Evolutionary conservation across 192 early-diverging fungal species (phyloP).

Genomic region (Coemansia sp.): DNA sequence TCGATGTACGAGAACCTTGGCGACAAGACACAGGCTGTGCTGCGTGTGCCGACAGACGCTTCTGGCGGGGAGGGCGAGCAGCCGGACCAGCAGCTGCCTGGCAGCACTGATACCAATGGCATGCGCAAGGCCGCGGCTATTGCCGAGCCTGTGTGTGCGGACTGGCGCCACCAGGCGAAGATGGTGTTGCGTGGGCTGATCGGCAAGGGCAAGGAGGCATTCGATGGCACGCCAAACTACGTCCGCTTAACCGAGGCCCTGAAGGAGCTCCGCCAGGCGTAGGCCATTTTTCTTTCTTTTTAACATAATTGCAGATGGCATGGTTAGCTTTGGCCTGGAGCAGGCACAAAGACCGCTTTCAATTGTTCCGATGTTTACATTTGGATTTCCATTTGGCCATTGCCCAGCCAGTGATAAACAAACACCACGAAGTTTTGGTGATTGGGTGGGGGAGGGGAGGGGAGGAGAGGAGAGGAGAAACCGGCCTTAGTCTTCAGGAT

Average conservation of each 20-base stretch:
- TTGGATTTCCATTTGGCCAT: neutral
- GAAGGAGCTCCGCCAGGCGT: slow-evolving; percentile 57
- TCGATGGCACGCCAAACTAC: slow-evolving; percentile 67
- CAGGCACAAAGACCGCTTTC: too few species aligned
- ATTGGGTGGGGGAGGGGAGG: too few species aligned
- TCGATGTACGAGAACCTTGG: slow-evolving; percentile 81
- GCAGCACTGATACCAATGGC: slow-evolving; percentile 14
- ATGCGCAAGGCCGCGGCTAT: slow-evolving; percentile 42
- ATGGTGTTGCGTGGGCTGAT: slow-evolving; percentile 82
- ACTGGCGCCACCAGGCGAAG: slow-evolving; percentile 89
- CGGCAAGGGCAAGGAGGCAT: slow-evolving; percentile 75
- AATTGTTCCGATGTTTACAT: neutral
- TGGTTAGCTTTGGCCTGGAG: too few species aligned
- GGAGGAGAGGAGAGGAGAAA: neutral
- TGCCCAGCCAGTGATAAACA: neutral
- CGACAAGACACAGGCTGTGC: slow-evolving; percentile 44
- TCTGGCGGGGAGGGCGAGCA: slow-evolving; percentile 36
- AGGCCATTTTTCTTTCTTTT: neutral
- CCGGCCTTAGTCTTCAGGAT: neutral
- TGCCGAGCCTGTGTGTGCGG: slow-evolving; percentile 68
- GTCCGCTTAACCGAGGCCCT: slow-evolving; percentile 66
- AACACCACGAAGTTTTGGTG: neutral
- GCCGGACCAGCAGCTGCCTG: slow-evolving; percentile 21
- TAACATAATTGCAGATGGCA: neutral
- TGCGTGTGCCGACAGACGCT: slow-evolving; percentile 20